Evolutionary conservation across 108 stramenopile genomes (phyloP).

Genomic region (Pseudonitzschia multistriata): DNA sequence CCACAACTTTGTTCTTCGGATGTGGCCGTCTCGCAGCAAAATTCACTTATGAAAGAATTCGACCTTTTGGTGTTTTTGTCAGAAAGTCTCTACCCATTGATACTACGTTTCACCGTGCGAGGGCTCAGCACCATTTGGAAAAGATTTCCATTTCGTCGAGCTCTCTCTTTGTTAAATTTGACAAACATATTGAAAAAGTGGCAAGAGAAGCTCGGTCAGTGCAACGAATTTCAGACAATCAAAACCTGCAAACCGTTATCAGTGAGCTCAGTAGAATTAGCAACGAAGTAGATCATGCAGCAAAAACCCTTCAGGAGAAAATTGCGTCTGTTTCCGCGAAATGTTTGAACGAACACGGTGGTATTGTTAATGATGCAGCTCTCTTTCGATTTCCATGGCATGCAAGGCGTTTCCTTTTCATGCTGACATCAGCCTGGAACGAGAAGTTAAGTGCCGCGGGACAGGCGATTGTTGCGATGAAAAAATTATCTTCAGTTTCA

Average conservation of each 20-base stretch:
- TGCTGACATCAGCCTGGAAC: constrained; percentile 87
- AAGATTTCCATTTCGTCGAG: constrained; percentile 78
- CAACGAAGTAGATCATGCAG: constrained; percentile 80
- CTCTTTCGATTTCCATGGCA: constrained; percentile 56
- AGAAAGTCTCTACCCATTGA: constrained; percentile 82
- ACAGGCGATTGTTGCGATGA: constrained; percentile 85
- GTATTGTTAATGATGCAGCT: constrained; percentile 36
- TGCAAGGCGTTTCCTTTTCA: constrained; percentile 75
- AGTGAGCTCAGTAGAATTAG: constrained; percentile 75
- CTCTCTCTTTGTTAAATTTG: constrained; percentile 78
- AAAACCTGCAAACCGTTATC: constrained; percentile 81
- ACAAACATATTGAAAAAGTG: constrained; percentile 86
- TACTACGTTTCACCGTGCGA: constrained; percentile 63
- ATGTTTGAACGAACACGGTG: constrained; percentile 32
- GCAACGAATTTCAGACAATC: constrained; percentile 64
- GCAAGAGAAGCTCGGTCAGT: constrained; percentile 76
- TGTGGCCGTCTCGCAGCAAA: constrained; percentile 84
- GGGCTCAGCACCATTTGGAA: constrained; percentile 65
- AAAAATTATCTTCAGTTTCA: constrained; percentile 51
- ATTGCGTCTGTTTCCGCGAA: constrained; percentile 76
- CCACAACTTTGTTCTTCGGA: constrained; percentile 85
- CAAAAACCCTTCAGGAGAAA: constrained; percentile 81
- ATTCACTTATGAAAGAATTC: constrained; percentile 83
- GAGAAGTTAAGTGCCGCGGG: constrained; percentile 82
- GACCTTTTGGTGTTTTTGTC: constrained; percentile 85